A percentile compares a stretch with the other conserved stretches of the same genome.
Evolutionary conservation across 2,329 filamentous ascomycete genomes (phyloP).

Genomic region (Aspergillus eucalypticola): DNA sequence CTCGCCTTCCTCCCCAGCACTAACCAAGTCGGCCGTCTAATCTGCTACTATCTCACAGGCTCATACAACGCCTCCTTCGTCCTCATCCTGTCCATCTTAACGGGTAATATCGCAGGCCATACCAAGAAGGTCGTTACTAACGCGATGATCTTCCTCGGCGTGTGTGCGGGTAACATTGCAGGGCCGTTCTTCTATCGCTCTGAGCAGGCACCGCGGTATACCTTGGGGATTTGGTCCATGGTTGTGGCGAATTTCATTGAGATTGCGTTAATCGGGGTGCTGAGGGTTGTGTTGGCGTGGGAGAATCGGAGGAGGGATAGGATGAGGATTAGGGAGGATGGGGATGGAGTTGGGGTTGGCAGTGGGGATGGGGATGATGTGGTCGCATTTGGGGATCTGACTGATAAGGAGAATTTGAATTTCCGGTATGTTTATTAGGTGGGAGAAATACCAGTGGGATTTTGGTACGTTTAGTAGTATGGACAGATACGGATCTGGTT

Average conservation of each 20-base stretch:
- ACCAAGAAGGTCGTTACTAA: constrained; percentile 35
- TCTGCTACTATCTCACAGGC: constrained; percentile 29
- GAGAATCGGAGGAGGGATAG: constrained; percentile 1
- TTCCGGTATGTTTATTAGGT: constrained; percentile 28
- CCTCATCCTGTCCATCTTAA: constrained; percentile 32
- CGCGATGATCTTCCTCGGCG: constrained; percentile 30
- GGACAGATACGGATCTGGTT: no score
- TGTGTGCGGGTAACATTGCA: constrained; percentile 29
- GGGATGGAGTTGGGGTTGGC: neutral
- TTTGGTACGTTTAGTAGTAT: no score
- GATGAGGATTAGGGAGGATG: constrained; percentile 4
- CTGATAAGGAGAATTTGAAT: constrained; percentile 50
- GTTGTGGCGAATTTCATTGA: constrained; percentile 1
- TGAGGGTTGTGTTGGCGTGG: constrained; percentile 3
- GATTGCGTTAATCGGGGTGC: neutral
- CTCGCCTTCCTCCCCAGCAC: constrained; percentile 18
- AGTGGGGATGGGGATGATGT: constrained; percentile 28
- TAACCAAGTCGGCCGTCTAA: constrained; percentile 23
- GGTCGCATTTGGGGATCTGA: constrained; percentile 52
- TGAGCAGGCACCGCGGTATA: constrained; percentile 28
- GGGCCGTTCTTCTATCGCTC: constrained; percentile 32
- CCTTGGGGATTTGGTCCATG: constrained; percentile 28
- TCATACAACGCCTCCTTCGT: constrained; percentile 34
- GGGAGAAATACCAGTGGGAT: no score
- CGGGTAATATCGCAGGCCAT: constrained; percentile 33